Evolutionary conservation across 2,329 filamentous ascomycete species (phyloP).

Genomic region (Cercospora beticola): DNA sequence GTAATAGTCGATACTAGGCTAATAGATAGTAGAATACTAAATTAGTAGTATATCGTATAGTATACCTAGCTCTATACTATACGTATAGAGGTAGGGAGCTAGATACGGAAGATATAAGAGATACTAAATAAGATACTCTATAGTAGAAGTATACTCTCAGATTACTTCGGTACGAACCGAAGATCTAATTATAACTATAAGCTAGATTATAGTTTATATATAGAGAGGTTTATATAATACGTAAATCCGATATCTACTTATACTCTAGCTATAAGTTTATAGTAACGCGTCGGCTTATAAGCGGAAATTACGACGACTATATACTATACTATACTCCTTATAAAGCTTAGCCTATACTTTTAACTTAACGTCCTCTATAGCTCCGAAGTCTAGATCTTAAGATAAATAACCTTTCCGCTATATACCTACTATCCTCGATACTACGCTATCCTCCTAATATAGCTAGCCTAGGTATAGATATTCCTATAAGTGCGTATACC

Average conservation of each 20-base stretch:
- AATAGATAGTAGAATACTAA: not conserved
- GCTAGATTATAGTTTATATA: too few species aligned
- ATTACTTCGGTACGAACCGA: not conserved
- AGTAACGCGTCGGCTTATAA: not conserved
- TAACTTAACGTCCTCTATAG: not conserved
- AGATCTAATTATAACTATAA: not conserved
- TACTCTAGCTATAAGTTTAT: too few species aligned
- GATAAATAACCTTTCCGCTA: not conserved
- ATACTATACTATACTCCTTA: not conserved
- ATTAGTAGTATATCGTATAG: not conserved
- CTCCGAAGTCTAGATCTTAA: not conserved
- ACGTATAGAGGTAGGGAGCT: not conserved
- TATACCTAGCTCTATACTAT: not conserved
- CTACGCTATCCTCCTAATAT: not conserved
- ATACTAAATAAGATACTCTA: not conserved
- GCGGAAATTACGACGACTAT: not conserved
- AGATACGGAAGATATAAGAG: not conserved
- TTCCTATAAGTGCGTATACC: not conserved
- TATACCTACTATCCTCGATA: not conserved
- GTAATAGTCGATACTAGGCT: not conserved
- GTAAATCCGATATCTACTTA: too few species aligned
- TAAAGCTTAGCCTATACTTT: not conserved
- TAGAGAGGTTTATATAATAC: too few species aligned
- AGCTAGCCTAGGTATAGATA: not conserved
- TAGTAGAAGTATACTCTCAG: not conserved